These are phyloP conservation scores for Gynandropsis gynandra DNA, from an alignment of 345 rosid genomes.

Conservation along the genomic window DNA sequence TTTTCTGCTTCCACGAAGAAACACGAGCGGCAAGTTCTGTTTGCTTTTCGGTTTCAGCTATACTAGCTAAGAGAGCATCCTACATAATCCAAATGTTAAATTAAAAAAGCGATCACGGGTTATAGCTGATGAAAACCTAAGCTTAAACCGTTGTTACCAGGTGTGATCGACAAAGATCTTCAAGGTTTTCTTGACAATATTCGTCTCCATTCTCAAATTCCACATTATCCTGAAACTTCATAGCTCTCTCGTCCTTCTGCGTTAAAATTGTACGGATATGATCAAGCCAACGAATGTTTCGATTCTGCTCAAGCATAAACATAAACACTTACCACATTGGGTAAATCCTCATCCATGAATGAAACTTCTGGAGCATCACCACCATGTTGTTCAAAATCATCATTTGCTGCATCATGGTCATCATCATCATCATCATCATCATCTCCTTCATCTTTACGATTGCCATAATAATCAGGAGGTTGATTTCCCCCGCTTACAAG, in stretches of 20 bases:
- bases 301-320: background rate
- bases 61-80: slow-evolving; percentile 94
- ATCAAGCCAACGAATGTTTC: slow-evolving; percentile 1
- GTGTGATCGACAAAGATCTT: slow-evolving; percentile 95
- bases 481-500: slow-evolving; percentile 43
- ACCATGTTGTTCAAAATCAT: slow-evolving; percentile 44
- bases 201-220: slow-evolving; percentile 38
- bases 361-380: slow-evolving; percentile 45
- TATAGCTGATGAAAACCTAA: background rate
- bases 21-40: slow-evolving; percentile 91
- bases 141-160: slow-evolving; percentile 39
- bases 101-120: background rate
- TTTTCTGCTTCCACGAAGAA: slow-evolving; percentile 88
- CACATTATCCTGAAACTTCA: slow-evolving; percentile 30
- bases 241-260: slow-evolving; percentile 33
- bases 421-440: slow-evolving; percentile 42
- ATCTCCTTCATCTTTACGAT: slow-evolving; percentile 28
- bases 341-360: slow-evolving; percentile 49
- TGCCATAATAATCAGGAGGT: slow-evolving; percentile 29
- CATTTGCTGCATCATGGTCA: slow-evolving; percentile 38
- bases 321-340: slow-evolving; percentile 34
- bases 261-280: slow-evolving; percentile 14
- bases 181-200: slow-evolving; percentile 60
- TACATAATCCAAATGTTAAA: slow-evolving; percentile 23
- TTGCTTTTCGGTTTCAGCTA: slow-evolving; percentile 87